Evolutionary conservation across 495 filamentous ascomycete species (phyloP), one percentile per base, ranked within the genome.

Genomic region (Podospora didyma): DNA sequence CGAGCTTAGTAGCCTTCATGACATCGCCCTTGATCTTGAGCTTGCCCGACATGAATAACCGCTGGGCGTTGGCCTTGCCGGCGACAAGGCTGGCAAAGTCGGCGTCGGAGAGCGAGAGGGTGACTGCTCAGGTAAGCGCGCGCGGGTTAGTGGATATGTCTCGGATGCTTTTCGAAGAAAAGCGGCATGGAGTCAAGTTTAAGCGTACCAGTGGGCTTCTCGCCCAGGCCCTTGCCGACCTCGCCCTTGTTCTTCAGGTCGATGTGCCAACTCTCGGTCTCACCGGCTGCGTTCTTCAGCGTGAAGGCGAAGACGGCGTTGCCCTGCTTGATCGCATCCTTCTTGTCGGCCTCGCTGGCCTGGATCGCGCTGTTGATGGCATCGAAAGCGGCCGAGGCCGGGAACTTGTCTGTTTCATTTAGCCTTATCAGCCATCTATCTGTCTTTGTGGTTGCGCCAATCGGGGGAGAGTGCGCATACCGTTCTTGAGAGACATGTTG

Each of bases 1-100:
- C 90, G 74, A 94, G 86, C 85, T 95, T 96, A 45, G 94, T 97
- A 22, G 94, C 94, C 84, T 95, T 96, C 95, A 97, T 97, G 48
- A 98, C 86, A 73, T 97, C 90, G 48, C 94, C 94, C 83, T 92
- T 95, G 67, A 97, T 84, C 87, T 97, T 98, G 67, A 98, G 80
- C 80, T 96, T 96, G 67, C 94, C 94, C 7, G 81, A 81, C 92
- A 98, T 97, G 78, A 97, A 98, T 55, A 98, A 73, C 64, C 86
- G 85, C 82, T 97, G 94, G 51, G 94, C 92, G 61, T 96, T 92
- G 66, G 88, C 90, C 81, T 96, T 92, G 63, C 95, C 94, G 49
- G 81, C 69, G 49, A 96, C 85, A 54, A 98, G 82, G 66, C 83
- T 83, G 24, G 73, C 79, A 63, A 98, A 98, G 68, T 98, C 92